phyloP scores from a whole-genome alignment of 2,329 filamentous ascomycete species.

The Phialophora tarda region DNA sequence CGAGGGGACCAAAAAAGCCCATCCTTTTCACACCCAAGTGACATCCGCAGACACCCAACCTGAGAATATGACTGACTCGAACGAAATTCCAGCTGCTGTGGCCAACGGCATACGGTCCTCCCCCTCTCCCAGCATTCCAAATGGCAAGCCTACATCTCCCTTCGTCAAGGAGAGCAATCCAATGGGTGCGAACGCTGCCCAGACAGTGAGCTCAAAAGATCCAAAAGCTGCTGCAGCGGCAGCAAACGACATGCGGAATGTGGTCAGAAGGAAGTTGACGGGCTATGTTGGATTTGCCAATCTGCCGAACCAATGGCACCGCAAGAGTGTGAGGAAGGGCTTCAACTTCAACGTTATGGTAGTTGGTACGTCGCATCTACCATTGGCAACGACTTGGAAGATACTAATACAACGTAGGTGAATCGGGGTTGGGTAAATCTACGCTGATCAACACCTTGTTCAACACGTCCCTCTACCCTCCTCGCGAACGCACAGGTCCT shows the following conservation, averaged over 20 bases:
- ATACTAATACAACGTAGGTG: constrained; percentile 64
- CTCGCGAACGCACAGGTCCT: constrained; percentile 96
- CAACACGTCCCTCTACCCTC: constrained; percentile 98
- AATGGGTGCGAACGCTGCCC: constrained; percentile 59
- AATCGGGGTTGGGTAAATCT: constrained; percentile 98
- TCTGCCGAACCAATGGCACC: constrained; percentile 99
- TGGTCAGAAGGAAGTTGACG: constrained; percentile 96
- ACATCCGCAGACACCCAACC: constrained; percentile 4
- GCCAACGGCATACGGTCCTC: constrained; percentile 44
- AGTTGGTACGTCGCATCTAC: constrained; percentile 74
- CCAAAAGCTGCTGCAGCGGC: constrained; percentile 63
- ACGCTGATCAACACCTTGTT: constrained; percentile 99
- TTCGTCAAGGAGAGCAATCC: constrained; percentile 64
- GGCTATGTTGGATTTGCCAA: constrained; percentile 99
- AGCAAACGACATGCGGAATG: constrained; percentile 81
- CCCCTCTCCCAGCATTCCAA: constrained; percentile 48
- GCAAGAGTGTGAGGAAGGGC: constrained; percentile 99
- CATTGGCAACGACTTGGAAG: not conserved
- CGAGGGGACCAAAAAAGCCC: constrained; percentile 6
- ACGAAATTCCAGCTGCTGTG: constrained; percentile 44
- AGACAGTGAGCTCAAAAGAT: constrained; percentile 69
- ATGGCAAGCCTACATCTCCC: constrained; percentile 61
- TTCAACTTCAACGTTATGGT: constrained; percentile 99
- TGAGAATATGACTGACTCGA: constrained; percentile 34
- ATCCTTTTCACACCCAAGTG: constrained; percentile 3